Evolutionary conservation across 2,329 filamentous ascomycete genomes (phyloP).

Genomic region (Tolypocladium album): DNA sequence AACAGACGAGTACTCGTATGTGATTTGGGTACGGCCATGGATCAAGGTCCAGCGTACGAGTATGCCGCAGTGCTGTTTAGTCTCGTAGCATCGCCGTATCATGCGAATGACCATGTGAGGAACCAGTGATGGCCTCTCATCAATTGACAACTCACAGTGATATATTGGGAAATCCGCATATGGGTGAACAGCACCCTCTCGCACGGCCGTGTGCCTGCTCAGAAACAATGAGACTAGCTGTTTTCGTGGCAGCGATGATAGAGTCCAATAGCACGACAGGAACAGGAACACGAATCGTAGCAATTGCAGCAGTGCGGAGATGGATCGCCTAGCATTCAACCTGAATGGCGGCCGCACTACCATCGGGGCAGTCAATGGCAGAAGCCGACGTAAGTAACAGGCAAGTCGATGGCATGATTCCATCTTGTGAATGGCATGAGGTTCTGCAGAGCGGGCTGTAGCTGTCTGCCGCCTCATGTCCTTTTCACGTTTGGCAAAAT

Average conservation of each 20-base stretch:
- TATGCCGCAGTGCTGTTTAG: neutral
- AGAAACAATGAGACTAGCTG: neutral
- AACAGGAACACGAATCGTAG: neutral
- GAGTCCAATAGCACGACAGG: neutral
- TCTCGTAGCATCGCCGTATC: neutral
- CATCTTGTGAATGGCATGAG: neutral
- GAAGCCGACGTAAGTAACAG: neutral
- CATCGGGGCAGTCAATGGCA: neutral
- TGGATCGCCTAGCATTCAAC: neutral
- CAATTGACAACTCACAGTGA: too few relatives aligned
- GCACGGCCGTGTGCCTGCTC: too few relatives aligned
- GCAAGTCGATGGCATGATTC: neutral
- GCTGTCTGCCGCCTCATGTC: neutral
- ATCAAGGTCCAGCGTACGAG: neutral
- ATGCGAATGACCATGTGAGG: too few relatives aligned
- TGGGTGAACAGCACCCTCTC: too few relatives aligned
- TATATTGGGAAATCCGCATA: too few relatives aligned
- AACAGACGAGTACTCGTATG: too few relatives aligned
- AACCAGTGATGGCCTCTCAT: too few relatives aligned
- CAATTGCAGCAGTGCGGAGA: neutral
- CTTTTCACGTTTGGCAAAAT: neutral
- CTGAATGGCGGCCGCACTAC: neutral
- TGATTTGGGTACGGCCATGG: neutral
- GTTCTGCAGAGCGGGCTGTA: neutral
- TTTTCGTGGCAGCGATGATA: neutral